These are phyloP conservation scores for Solanum aculeatissimum DNA, from an alignment of 305 asterid genomes.

Conservation along the genomic window DNA sequence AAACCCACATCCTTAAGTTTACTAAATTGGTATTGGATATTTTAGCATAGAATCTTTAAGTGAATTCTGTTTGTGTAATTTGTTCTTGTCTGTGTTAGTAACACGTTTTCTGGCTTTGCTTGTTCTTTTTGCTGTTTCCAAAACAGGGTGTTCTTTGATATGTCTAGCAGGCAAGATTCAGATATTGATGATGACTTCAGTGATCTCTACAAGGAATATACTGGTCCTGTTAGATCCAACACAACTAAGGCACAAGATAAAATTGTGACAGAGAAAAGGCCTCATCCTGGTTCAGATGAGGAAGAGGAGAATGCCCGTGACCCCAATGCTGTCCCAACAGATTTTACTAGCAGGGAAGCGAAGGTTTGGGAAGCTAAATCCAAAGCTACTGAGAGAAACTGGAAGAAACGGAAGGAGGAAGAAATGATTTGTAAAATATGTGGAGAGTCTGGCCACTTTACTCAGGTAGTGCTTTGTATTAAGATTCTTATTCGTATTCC, in stretches of 20 bases:
- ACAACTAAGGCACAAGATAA: conserved; percentile 37
- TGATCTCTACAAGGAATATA: conserved; percentile 86
- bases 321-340: conserved; percentile 97
- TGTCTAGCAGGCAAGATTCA: conserved; percentile 54
- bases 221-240: conserved; percentile 65
- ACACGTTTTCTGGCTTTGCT: neutral
- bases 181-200: conserved; percentile 82
- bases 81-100: neutral
- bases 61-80: neutral
- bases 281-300: conserved; percentile 71
- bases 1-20: neutral
- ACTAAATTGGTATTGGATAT: neutral
- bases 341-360: conserved; percentile 98
- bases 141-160: conserved; percentile 10
- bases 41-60: neutral
- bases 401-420: conserved; percentile 98
- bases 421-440: conserved; percentile 94
- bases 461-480: conserved; percentile 47
- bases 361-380: conserved; percentile 99
- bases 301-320: conserved; percentile 64
- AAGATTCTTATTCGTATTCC: neutral
- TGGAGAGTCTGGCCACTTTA: conserved; percentile 97
- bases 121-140: neutral
- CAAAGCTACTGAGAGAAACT: conserved; percentile 94
- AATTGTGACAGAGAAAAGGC: conserved; percentile 44